Evolutionary conservation across 2,329 filamentous ascomycete genomes (phyloP), one percentile per base, ranked within the genome.

Genomic region (Zymoseptoria pseudotritici): DNA sequence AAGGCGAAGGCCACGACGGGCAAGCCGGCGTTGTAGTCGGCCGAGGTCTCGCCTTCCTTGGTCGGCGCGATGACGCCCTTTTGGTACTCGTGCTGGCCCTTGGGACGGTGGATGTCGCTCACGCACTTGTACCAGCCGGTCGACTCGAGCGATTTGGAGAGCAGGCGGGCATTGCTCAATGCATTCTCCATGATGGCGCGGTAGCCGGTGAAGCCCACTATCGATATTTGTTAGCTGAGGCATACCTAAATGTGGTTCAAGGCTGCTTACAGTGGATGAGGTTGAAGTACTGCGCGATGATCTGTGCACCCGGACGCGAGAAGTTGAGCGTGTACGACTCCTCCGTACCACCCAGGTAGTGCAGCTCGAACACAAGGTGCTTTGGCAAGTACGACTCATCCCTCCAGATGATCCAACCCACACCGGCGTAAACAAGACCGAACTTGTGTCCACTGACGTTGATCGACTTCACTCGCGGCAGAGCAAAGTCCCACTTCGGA

Each of bases 221-320:
- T 46, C 13, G 13, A n/a, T 3, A n/a, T 46, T 46, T n/a, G 36
- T 46, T 46, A 46, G 36, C 36, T 46, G 36, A 42, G 36, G 17
- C 11, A 11, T 42, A 4, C 2, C 7, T 4, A 2, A 42, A 17
- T 5, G 36, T 42, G 36, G 36, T 5, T 42, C 11, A 42, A 4
- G 17, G 36, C 36, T 42, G 36, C 36, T 46, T n/a, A 46, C 36
- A 17, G 63, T 88, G 86, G 61, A 90, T 85, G 11, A 90, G 76
- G 66, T 90, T 89, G 74, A 84, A 90, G 73, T 90, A 90, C 69
- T 90, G 87, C 0, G 81, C 86, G 61, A 89, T 84, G 59, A 90
- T 78, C 62, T 89, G 87, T 0, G 84, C 83, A 2, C 86, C 87
- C 0, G 86, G 86, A 0, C 87, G 82, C 1, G 85, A 88, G 75